Conservation (phyloP, 371 early-diverging fungal genomes). For the Mortierella sp. region DNA sequence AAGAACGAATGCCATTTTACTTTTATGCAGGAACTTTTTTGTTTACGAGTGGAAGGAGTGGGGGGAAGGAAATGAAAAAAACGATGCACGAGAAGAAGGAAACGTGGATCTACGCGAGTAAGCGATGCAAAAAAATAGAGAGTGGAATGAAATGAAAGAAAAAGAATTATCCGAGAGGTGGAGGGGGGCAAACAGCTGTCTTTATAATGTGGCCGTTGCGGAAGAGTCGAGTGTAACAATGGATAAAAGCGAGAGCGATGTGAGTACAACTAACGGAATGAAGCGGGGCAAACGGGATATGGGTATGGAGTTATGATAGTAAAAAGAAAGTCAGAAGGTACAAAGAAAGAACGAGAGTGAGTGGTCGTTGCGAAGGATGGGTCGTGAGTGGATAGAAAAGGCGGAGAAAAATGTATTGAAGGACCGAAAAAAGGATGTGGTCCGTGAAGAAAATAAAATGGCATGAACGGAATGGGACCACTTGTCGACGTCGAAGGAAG, state of each 20-base stretch:
- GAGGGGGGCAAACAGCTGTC: not conserved
- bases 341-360: not conserved
- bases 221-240: not conserved
- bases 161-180: not conserved
- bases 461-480: not conserved
- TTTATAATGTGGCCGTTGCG: not conserved
- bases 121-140: not conserved
- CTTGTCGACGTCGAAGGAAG: not conserved
- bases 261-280: not conserved
- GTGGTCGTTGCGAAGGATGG: not conserved
- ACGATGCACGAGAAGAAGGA: not conserved
- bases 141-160: not conserved
- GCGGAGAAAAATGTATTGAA: not conserved
- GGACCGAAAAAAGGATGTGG: not conserved
- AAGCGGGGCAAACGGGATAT: not conserved
- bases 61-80: not conserved
- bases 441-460: not conserved
- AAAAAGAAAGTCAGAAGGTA: not conserved
- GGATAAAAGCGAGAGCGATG: not conserved
- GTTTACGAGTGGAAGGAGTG: not conserved
- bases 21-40: not conserved
- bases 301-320: not conserved
- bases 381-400: not conserved
- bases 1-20: slow-evolving; percentile 26
- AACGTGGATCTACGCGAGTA: not conserved